Evolutionary conservation across 1,284 basidiomycete genomes (phyloP).

Genomic region (Jaminaea rosea): DNA sequence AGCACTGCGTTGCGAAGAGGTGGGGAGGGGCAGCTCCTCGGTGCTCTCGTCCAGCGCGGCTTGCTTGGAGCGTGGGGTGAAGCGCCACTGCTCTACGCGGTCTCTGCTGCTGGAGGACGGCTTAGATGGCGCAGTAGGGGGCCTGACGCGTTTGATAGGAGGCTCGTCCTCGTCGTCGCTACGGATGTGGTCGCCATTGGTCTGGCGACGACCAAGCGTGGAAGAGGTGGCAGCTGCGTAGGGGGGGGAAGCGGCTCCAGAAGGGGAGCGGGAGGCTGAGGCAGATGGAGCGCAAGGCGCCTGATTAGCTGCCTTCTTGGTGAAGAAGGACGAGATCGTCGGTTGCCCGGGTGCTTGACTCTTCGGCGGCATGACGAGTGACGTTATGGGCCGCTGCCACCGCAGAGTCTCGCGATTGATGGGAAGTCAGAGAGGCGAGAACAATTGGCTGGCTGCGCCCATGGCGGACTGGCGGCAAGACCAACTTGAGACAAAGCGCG

Average conservation of each 20-base stretch:
- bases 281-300: too few relatives aligned
- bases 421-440: not conserved
- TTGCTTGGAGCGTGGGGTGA: not conserved
- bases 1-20: not conserved
- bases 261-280: too few relatives aligned
- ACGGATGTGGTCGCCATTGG: not conserved
- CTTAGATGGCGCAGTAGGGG: too few relatives aligned
- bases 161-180: not conserved
- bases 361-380: not conserved
- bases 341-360: not conserved
- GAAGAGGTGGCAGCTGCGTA: not conserved
- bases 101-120: too few relatives aligned
- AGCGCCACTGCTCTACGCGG: not conserved
- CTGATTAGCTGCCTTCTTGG: not conserved
- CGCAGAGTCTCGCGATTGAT: not conserved
- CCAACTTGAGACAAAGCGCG: not conserved
- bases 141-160: not conserved
- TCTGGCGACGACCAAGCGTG: too few relatives aligned
- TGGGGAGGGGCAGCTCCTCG: not conserved
- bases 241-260: not conserved
- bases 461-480: not conserved
- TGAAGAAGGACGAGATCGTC: not conserved
- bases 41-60: not conserved
- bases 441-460: not conserved
- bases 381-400: too few relatives aligned